A percentile compares a stretch with the other conserved stretches of the same genome.
Conservation (phyloP, 1,284 basidiomycete genomes). For the Chondrostereum purpureum region DNA sequence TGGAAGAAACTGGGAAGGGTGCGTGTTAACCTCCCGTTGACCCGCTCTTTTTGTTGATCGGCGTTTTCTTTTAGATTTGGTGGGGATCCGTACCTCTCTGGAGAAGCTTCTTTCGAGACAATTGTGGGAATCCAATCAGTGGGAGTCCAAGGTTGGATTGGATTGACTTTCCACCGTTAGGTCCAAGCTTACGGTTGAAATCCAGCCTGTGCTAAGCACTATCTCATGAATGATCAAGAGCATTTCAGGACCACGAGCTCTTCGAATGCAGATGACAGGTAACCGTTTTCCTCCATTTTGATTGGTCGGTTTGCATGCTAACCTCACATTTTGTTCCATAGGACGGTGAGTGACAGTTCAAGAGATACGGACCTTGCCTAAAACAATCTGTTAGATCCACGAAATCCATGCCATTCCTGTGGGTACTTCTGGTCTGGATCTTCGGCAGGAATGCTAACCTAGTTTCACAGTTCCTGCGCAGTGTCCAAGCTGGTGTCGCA, state of each 20-base stretch:
- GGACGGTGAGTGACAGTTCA: no score
- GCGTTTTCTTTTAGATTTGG: constrained; percentile 41
- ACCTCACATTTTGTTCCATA: no score
- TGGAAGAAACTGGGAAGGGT: constrained; percentile 74
- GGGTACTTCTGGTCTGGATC: no score
- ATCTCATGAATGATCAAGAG: constrained; percentile 58
- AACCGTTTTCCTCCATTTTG: no score
- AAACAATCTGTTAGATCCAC: constrained; percentile 36
- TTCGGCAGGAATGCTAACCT: no score
- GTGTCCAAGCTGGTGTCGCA: neutral
- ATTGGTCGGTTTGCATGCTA: no score
- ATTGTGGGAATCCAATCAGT: constrained; percentile 54
- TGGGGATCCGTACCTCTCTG: constrained; percentile 59
- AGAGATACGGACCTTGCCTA: no score
- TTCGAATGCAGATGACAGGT: constrained; percentile 65
- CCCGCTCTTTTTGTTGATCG: no score
- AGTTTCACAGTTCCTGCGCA: constrained; percentile 11
- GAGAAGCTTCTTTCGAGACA: constrained; percentile 54
- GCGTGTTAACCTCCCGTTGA: no score
- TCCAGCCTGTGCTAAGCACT: constrained; percentile 52
- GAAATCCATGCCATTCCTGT: constrained; percentile 51
- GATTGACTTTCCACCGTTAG: neutral
- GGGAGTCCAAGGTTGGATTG: constrained; percentile 48
- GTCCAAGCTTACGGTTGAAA: no score
- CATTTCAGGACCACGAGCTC: constrained; percentile 46